Percentiles rank a stretch among this genome's conserved stretches.
These are phyloP conservation scores for Gracilaria caudata DNA, from an alignment of 23 red algal species.

Conservation along the genomic window DNA sequence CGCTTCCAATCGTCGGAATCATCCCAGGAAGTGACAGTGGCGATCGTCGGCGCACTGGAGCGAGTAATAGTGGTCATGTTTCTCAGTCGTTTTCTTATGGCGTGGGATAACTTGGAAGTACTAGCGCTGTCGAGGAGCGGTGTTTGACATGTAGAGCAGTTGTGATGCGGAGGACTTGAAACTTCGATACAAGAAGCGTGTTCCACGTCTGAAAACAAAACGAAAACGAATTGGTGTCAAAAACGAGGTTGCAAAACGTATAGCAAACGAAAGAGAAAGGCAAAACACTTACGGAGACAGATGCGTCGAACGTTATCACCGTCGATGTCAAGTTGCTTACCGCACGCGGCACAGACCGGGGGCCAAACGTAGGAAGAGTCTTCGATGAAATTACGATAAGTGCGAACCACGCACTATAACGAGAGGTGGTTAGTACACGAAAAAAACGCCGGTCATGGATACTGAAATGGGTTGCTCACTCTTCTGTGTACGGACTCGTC, in stretches of 20 bases:
- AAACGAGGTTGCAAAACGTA: background rate
- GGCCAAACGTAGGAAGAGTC: slow-evolving; percentile 46
- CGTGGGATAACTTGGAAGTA: background rate
- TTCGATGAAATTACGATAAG: slow-evolving; percentile 40
- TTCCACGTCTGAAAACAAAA: slow-evolving; percentile 24
- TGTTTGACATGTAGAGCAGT: slow-evolving; percentile 6
- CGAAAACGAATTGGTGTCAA: background rate
- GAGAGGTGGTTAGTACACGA: background rate
- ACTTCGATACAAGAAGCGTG: slow-evolving; percentile 42
- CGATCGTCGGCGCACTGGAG: slow-evolving; percentile 9
- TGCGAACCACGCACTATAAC: slow-evolving; percentile 42
- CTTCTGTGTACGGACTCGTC: slow-evolving; percentile 24
- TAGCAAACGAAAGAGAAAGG: background rate
- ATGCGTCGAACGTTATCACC: slow-evolving; percentile 44
- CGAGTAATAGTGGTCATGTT: background rate
- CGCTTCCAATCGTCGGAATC: background rate
- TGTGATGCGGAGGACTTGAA: slow-evolving; percentile 1
- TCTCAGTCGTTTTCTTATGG: background rate
- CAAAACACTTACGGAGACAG: slow-evolving; percentile 36
- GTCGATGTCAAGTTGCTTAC: slow-evolving; percentile 7
- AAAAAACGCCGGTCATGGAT: background rate
- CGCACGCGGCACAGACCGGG: slow-evolving; percentile 19
- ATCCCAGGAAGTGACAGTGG: slow-evolving; percentile 10
- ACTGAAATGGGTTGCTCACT: slow-evolving; percentile 9
- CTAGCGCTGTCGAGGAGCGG: background rate